phyloP scores from a whole-genome alignment of 306 rosid genomes.

The Quercus cerris region DNA sequence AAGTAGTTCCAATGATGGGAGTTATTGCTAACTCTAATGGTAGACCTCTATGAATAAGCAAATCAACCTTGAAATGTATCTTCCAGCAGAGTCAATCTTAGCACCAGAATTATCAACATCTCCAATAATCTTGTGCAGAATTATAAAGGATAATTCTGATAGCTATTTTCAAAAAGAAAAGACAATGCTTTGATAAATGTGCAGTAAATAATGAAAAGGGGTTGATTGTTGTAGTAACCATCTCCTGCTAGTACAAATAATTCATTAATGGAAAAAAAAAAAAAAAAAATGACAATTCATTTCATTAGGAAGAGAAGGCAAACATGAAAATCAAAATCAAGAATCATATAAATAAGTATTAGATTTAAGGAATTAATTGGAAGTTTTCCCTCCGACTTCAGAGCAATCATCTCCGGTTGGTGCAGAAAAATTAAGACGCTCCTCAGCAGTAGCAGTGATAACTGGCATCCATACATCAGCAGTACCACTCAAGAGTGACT shows the following conservation, averaged over 20 bases:
- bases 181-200: background rate
- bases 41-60: too few relatives aligned
- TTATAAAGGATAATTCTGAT: background rate
- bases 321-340: background rate
- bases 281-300: background rate
- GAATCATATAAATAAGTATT: background rate
- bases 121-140: background rate
- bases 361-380: constrained; percentile 26
- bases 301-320: background rate
- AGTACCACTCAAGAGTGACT: constrained; percentile 72
- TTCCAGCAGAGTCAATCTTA: background rate
- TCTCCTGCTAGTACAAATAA: background rate
- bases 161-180: background rate
- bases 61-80: background rate
- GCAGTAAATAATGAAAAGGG: background rate
- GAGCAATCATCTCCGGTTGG: constrained; percentile 37
- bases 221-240: background rate
- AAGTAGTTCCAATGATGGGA: too few relatives aligned
- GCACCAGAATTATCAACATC: background rate
- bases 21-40: too few relatives aligned
- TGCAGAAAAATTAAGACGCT: constrained; percentile 60
- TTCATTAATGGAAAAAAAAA: background rate
- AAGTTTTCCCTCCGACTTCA: constrained; percentile 27
- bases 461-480: constrained; percentile 93
- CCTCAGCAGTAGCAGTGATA: constrained; percentile 76